Percentiles rank a stretch among this genome's conserved stretches.
Evolutionary conservation across 2,329 filamentous ascomycete species (phyloP).

Genomic region (Exophiala sp.): DNA sequence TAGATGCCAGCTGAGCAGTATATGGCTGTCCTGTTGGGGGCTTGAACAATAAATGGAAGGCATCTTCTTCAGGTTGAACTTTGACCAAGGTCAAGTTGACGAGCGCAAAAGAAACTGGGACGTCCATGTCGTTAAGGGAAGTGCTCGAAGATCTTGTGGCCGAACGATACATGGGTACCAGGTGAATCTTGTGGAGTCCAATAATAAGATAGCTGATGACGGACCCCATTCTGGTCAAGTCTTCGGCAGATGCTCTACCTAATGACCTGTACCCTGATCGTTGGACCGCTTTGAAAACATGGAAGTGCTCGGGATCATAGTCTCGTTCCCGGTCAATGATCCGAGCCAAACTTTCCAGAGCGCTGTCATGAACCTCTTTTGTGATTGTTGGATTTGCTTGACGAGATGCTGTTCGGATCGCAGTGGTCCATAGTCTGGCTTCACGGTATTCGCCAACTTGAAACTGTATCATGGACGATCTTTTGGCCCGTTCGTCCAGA

Average conservation of each 20-base stretch:
- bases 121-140: constrained; percentile 50
- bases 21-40: constrained; percentile 55
- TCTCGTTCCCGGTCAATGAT: constrained; percentile 64
- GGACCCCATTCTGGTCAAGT: constrained; percentile 62
- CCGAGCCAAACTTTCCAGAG: constrained; percentile 60
- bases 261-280: constrained; percentile 56
- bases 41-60: constrained; percentile 63
- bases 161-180: constrained; percentile 62
- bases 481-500: constrained; percentile 61
- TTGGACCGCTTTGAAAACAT: constrained; percentile 66
- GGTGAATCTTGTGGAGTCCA: constrained; percentile 65
- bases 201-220: constrained; percentile 66
- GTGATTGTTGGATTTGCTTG: constrained; percentile 22
- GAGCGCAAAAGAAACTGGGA: constrained; percentile 58
- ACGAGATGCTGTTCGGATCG: constrained; percentile 56
- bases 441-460: constrained; percentile 64
- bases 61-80: constrained; percentile 61
- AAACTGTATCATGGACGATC: constrained; percentile 60
- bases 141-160: constrained; percentile 53
- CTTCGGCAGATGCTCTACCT: constrained; percentile 60
- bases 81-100: constrained; percentile 59
- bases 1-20: constrained; percentile 60
- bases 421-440: constrained; percentile 61
- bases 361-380: constrained; percentile 50
- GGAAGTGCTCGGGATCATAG: constrained; percentile 65